Evolutionary conservation across 345 rosid genomes (phyloP), one percentile per base, ranked within the genome.

Genomic region (Geranium brycei): DNA sequence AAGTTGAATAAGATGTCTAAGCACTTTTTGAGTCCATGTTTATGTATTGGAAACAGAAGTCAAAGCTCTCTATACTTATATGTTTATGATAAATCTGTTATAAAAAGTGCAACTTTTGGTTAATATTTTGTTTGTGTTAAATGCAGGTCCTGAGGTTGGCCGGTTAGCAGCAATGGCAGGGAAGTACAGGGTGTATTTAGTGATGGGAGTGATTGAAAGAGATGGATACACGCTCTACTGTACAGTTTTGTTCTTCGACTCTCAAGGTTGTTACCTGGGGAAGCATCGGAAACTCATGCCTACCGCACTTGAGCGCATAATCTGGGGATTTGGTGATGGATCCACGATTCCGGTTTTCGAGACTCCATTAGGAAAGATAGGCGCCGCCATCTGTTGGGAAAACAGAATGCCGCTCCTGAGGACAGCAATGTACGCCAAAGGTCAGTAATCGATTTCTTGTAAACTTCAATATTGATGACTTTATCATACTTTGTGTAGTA

Each of bases 281-380:
- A 92, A 92, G 84, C 98, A 92, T 57, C 66, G 98, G 16, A 92
- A 92, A 75, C 56, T 89, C 74, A 87, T 89, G 97, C 98, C 96
- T 60, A 92, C 95, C 0, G 91, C 85, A 57, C 69, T 87, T 30
- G 98, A 92, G 78, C 95, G 91, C 57, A 78, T 89, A 23, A 82
- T 92, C 18, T 92, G 96, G 98, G 98, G 98, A 19, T 89, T 89
- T 19, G 95, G 96, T 38, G 98, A 92, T 75, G 96, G 97, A 55
- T 92, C 93, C 0, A 92, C 91, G 2, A 84, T 92, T 62, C 91
- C 95, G 5, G 95, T 92, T 62, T 81, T 87, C 38, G 88, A 87
- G 40, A 86, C 95, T 19, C 84, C 91, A 2, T 67, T 89, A 32
- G 95, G 96, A 10, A 92, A 89, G 75, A 84, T 92, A 0, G 96